Percentiles rank a stretch among this genome's conserved stretches.
Conservation (phyloP, 2,329 filamentous ascomycete genomes). For the Fusarium tricinctum region DNA sequence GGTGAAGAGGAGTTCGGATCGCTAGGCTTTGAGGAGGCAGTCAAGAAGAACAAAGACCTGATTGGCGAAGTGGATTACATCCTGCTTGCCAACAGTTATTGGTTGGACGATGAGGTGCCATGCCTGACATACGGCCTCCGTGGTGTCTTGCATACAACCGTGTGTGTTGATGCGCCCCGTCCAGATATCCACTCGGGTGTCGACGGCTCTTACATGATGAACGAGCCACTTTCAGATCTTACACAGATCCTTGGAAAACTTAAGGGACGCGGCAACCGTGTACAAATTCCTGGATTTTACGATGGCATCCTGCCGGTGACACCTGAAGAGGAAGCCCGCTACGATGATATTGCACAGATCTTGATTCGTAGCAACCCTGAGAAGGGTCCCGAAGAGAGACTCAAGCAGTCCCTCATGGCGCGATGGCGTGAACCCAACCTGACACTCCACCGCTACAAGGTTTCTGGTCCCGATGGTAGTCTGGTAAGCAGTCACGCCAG, state of each 20-base stretch:
- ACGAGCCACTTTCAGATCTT: slow-evolving; percentile 93
- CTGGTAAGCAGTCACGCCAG: slow-evolving; percentile 92
- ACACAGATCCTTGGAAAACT: slow-evolving; percentile 85
- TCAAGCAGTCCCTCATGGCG: slow-evolving; percentile 89
- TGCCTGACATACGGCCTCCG: slow-evolving; percentile 95
- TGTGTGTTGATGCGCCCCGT: slow-evolving; percentile 86
- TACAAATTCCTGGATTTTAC: slow-evolving; percentile 91
- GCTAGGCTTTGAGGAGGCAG: slow-evolving; percentile 87
- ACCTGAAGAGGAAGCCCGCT: slow-evolving; percentile 81
- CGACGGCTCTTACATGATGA: slow-evolving; percentile 90
- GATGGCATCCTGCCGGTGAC: slow-evolving; percentile 84
- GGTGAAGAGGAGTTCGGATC: slow-evolving; percentile 97
- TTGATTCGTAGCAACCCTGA: slow-evolving; percentile 79
- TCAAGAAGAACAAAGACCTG: slow-evolving; percentile 82
- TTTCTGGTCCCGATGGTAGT: slow-evolving; percentile 91
- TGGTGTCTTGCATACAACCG: slow-evolving; percentile 92
- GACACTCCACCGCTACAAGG: slow-evolving; percentile 93
- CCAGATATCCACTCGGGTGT: slow-evolving; percentile 96
- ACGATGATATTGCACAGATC: slow-evolving; percentile 85
- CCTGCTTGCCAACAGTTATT: slow-evolving; percentile 96
- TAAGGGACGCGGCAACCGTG: slow-evolving; percentile 82
- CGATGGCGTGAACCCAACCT: slow-evolving; percentile 96
- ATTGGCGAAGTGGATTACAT: slow-evolving; percentile 97
- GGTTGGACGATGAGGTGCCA: slow-evolving; percentile 95
- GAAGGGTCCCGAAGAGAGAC: slow-evolving; percentile 70